Base-by-base conservation (phyloP, 495 filamentous ascomycete species). In the Penicillium malachiteum region DNA sequence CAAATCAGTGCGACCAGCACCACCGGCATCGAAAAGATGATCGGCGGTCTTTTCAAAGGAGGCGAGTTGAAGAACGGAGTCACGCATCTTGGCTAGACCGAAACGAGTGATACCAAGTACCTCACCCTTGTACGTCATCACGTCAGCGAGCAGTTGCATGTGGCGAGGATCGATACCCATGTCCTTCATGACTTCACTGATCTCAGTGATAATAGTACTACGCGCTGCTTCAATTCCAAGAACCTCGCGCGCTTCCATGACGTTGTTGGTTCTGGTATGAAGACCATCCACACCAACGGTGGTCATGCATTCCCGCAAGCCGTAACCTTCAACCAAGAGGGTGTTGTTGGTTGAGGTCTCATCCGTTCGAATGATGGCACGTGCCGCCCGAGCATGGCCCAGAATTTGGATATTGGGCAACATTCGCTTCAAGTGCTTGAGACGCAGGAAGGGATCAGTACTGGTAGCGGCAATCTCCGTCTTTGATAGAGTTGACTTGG, bases 111-210 rank as follows among this genome's bases (percentile, higher is more conserved):
- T 98, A 35, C 94, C 94, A n/a, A 96, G 82, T 0, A 97, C 89
- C 58, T 97, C 93, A 45, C 94, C 94, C 73, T 96, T 96, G 81
- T 93, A 97, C 6, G 94, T 98, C 94, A 98, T 98, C 35, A 97
- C 91, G 55, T 98, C 95, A n/a, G 94, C 93, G 13, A 98, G 82
- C 7, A 98, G 83, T 69, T 97, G 89, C 92, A 98, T 97, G 80
- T 98, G 94, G 33, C 95, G 88, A 30, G 94, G 94, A 77, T 98
- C 94, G 60, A 98, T 97, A 74, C 85, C 84, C 94, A 98, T 97
- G 64, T 85, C 83, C 43, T 78, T 82, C 91, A 96, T 96, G 66
- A 96, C 92, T 17, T 70, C 70, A 47, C 76, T 73, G 64, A 96
- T 96, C 75, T 96, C 92, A 14, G 73, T 75, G 41, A 91, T 82